Conservation (phyloP, 495 filamentous ascomycete species). For the Neurospora sublineolata region DNA sequence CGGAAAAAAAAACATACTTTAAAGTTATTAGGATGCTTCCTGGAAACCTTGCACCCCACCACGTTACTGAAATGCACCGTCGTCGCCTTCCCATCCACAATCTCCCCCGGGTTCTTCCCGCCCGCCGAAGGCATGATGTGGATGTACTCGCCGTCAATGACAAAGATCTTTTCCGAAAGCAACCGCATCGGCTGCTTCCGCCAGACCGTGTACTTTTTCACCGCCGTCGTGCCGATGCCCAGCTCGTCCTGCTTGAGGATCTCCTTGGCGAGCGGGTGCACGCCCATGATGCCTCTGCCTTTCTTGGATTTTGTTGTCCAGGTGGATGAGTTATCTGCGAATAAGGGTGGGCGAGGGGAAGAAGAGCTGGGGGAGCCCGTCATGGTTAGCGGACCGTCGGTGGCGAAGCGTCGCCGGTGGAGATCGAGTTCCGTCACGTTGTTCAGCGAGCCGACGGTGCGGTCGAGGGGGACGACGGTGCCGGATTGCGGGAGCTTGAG, state of each 20-base stretch:
- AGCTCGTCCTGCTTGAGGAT: constrained; percentile 56
- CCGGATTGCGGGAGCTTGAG: constrained; percentile 78
- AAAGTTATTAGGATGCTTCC: constrained; percentile 85
- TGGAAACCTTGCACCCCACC: constrained; percentile 83
- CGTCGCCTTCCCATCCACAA: constrained; percentile 64
- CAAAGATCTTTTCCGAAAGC: constrained; percentile 68
- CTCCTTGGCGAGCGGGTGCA: constrained; percentile 69
- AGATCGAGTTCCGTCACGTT: constrained; percentile 77
- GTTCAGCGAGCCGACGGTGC: constrained; percentile 80
- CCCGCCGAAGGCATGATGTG: constrained; percentile 72
- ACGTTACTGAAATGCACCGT: constrained; percentile 88
- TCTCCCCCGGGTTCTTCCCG: constrained; percentile 27
- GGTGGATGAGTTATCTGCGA: constrained; percentile 45
- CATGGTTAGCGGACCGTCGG: constrained; percentile 62
- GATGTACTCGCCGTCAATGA: constrained; percentile 90
- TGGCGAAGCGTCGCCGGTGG: constrained; percentile 71
- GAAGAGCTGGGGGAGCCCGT: constrained; percentile 70
- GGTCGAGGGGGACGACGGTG: constrained; percentile 70
- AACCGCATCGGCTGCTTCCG: constrained; percentile 93
- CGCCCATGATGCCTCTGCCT: constrained; percentile 30
- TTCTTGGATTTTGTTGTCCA: constrained; percentile 55
- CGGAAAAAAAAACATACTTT: constrained; percentile 41
- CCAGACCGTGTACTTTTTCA: constrained; percentile 76
- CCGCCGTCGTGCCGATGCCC: constrained; percentile 47
- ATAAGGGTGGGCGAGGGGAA: constrained; percentile 65